phyloP scores from a whole-genome alignment of 257 asterid genomes.

The Penstemon newberryi region DNA sequence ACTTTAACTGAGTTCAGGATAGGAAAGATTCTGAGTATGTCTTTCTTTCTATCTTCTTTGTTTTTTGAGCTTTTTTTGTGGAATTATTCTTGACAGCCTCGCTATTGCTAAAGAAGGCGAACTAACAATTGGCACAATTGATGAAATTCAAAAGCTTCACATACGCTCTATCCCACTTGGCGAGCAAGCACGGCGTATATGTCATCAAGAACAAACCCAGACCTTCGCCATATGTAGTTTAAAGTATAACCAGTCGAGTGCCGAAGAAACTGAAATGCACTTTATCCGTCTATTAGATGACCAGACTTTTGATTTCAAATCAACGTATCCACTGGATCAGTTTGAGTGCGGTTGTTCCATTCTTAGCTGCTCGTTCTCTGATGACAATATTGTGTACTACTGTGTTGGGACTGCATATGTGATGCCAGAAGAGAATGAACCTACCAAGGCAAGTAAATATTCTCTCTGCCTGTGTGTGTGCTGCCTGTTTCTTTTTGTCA shows the following conservation, averaged over 20 bases:
- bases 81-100: slow-evolving; percentile 56
- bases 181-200: slow-evolving; percentile 96
- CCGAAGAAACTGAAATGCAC: slow-evolving; percentile 81
- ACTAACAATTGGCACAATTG: slow-evolving; percentile 93
- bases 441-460: slow-evolving; percentile 63
- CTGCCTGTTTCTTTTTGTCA: slow-evolving; percentile 1
- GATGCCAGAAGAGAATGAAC: slow-evolving; percentile 94
- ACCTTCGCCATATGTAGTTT: slow-evolving; percentile 86
- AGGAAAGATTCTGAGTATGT: background rate
- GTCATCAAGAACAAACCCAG: slow-evolving; percentile 96
- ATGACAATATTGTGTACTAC: slow-evolving; percentile 80
- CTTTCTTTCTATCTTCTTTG: background rate
- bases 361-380: slow-evolving; percentile 95
- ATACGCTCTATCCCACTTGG: slow-evolving; percentile 95
- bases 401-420: slow-evolving; percentile 97
- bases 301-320: slow-evolving; percentile 89
- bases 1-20: background rate
- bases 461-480: slow-evolving; percentile 6
- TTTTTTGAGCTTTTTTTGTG: too few species aligned
- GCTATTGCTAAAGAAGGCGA: slow-evolving; percentile 98
- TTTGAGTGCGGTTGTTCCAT: slow-evolving; percentile 89
- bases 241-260: slow-evolving; percentile 68
- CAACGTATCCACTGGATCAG: slow-evolving; percentile 80
- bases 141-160: slow-evolving; percentile 98
- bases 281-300: slow-evolving; percentile 88